Base-by-base conservation (phyloP, 2,329 filamentous ascomycete species). In the Aureobasidium sp. region DNA sequence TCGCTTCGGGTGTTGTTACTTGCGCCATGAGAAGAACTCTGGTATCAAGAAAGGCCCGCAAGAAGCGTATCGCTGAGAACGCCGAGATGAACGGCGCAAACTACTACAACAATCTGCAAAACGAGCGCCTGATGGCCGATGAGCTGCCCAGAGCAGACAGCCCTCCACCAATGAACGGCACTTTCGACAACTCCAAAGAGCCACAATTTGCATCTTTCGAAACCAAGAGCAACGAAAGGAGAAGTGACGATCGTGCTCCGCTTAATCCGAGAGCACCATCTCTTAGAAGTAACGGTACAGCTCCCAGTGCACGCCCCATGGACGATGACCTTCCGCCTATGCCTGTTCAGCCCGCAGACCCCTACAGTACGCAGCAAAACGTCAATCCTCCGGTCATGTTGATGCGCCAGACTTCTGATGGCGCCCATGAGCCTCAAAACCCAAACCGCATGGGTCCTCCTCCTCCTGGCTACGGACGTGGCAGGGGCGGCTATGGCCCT, bases 41-140 rank as follows among this genome's bases (percentile, higher is more conserved):
- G 62, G 90, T 97, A 64, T 90, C 90, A 74, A 85, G 93, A 69
- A 97, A 97, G 78, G 90, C 92, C n/a, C 84, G 92, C 65, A 92
- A 94, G 81, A 90, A 87, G 79, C 85, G 91, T 49, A 95, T 97
- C 71, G 91, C 87, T 2, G 89, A 95, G 74, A 96, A 97, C 72
- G 90, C 92, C 8, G 92, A 97, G 73, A 97, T 97, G 92, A 97
- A 90, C 72, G 93, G 93, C 31, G 87, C 94, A 70, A 94, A 92
- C 71, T 97, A 88, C 73, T 97, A 95, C 75, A 74, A 77, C 68
- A 76, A 78, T 71, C 74, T 80, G 70, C 70, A 69, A 5, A 62
- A 71, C 66, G 64, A 70, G 76, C 82, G 68, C 14, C 75, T 67
- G 74, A 74, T 22, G 68, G 72, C 34, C 69, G 73, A 36, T 66